Percentiles rank a stretch among this genome's conserved stretches.
phyloP scores from a whole-genome alignment of 2,329 filamentous ascomycete species.

The Lecanicillium sp. region DNA sequence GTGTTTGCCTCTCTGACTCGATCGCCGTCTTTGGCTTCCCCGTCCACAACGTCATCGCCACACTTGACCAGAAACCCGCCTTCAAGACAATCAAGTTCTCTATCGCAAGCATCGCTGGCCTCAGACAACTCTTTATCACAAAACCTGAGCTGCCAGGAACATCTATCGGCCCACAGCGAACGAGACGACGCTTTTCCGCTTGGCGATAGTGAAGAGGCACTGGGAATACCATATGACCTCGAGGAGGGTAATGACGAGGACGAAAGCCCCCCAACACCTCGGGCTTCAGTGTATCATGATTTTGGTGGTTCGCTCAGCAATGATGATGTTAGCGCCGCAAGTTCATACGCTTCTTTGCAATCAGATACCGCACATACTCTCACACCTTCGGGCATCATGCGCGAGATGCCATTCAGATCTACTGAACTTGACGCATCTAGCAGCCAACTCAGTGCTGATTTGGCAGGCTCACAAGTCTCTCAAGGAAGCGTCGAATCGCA shows the following conservation, averaged over 20 bases:
- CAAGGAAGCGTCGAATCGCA: not conserved
- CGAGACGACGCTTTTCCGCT: conserved; percentile 18
- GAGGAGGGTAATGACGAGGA: conserved; percentile 28
- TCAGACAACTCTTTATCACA: not conserved
- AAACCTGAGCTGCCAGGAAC: conserved; percentile 15
- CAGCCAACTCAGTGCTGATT: not conserved
- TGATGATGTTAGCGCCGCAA: conserved; percentile 9
- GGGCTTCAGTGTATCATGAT: conserved; percentile 40
- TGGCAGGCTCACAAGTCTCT: not conserved
- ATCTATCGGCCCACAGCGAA: conserved; percentile 14
- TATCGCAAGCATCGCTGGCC: conserved; percentile 15
- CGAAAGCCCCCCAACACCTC: conserved; percentile 40
- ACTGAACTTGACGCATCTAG: conserved; percentile 4
- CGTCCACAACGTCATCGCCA: conserved; percentile 43
- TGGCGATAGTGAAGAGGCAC: conserved; percentile 46
- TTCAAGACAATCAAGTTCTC: conserved; percentile 21
- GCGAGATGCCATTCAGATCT: conserved; percentile 15
- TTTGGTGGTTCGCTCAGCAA: conserved; percentile 15
- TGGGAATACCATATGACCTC: conserved; percentile 49
- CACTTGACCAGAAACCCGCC: conserved; percentile 30
- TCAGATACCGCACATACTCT: not conserved
- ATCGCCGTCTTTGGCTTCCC: conserved; percentile 43
- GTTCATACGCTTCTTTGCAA: not conserved
- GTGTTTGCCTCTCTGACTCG: conserved; percentile 54
- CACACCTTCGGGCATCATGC: conserved; percentile 1